These are phyloP conservation scores for Rhodotorula sp. DNA, from an alignment of 1,284 basidiomycete species.

Conservation along the genomic window DNA sequence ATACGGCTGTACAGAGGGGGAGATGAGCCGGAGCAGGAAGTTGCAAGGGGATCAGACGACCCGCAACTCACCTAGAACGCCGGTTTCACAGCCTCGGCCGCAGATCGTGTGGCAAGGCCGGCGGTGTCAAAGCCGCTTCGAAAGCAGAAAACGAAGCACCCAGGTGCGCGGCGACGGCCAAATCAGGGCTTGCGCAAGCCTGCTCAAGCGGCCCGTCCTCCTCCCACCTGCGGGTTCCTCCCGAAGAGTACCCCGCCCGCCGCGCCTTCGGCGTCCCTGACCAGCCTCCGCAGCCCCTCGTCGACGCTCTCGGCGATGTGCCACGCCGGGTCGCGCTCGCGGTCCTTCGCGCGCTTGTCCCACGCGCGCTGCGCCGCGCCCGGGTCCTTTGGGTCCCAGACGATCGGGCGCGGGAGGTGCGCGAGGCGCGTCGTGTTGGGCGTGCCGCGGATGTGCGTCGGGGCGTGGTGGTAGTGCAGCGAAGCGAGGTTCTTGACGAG, in stretches of 20 bases:
- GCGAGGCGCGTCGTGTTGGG: slow-evolving; percentile 13
- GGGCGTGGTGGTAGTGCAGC: slow-evolving; percentile 29
- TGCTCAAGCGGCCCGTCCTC: background rate
- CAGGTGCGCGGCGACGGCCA: too few relatives aligned
- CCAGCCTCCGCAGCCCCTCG: background rate
- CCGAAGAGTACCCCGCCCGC: slow-evolving; percentile 1
- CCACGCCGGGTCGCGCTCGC: background rate
- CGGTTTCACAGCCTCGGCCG: too few relatives aligned
- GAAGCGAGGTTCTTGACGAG: slow-evolving; percentile 13
- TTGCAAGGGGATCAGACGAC: too few relatives aligned
- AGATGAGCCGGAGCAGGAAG: too few relatives aligned
- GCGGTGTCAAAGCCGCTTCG: too few relatives aligned
- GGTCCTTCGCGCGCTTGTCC: slow-evolving; percentile 11
- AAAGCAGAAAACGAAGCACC: too few relatives aligned
- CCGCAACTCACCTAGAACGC: too few relatives aligned
- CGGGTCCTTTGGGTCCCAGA: slow-evolving; percentile 32
- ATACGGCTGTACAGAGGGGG: too few relatives aligned
- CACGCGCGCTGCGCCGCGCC: background rate
- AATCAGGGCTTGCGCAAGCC: background rate
- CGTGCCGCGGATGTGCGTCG: background rate
- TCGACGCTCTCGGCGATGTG: background rate
- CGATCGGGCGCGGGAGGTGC: slow-evolving; percentile 14
- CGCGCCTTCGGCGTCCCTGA: slow-evolving; percentile 1
- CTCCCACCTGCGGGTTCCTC: background rate
- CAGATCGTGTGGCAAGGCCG: too few relatives aligned